These are phyloP conservation scores for Annulohypoxylon bovei DNA, from an alignment of 495 filamentous ascomycete genomes.

Conservation along the genomic window DNA sequence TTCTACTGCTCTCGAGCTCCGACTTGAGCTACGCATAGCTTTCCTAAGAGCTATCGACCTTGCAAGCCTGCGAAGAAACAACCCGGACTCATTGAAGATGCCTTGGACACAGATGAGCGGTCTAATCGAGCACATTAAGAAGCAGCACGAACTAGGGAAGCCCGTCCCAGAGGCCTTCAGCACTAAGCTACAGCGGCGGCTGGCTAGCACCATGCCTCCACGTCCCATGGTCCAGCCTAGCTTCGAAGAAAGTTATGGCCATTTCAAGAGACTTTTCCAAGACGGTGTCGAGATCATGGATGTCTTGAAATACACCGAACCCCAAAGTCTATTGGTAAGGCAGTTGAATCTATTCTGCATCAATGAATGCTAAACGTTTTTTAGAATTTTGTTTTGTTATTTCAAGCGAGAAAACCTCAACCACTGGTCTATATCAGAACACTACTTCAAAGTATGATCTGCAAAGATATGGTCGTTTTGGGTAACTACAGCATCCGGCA, in stretches of 20 bases:
- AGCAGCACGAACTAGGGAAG: slow-evolving; percentile 69
- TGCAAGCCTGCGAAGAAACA: slow-evolving; percentile 51
- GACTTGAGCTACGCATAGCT: slow-evolving; percentile 70
- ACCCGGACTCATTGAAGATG: slow-evolving; percentile 54
- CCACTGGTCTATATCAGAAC: slow-evolving; percentile 86
- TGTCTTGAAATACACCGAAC: slow-evolving; percentile 73
- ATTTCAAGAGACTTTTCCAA: slow-evolving; percentile 74
- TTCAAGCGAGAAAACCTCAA: slow-evolving; percentile 81
- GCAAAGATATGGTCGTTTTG: slow-evolving; percentile 72
- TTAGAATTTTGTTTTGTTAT: slow-evolving; percentile 73
- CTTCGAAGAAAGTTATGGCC: slow-evolving; percentile 74
- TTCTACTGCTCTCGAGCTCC: slow-evolving; percentile 66
- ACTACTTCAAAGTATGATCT: slow-evolving; percentile 79
- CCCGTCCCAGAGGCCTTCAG: slow-evolving; percentile 83
- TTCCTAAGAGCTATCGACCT: slow-evolving; percentile 66
- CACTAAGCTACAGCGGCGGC: slow-evolving; percentile 83
- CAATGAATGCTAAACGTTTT: slow-evolving; percentile 1
- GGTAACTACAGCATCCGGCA: slow-evolving; percentile 74
- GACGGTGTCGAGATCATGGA: slow-evolving; percentile 76
- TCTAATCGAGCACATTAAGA: slow-evolving; percentile 61
- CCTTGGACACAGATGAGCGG: slow-evolving; percentile 60
- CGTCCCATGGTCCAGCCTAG: slow-evolving; percentile 84
- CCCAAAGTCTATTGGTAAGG: slow-evolving; percentile 72
- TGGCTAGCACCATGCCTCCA: slow-evolving; percentile 93
- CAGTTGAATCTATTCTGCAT: slow-evolving; percentile 11